A percentile compares a stretch with the other conserved stretches of the same genome.
phyloP scores from a whole-genome alignment of 805 yeast genomes.

The Zygosaccharomyces kombuchaensis region DNA sequence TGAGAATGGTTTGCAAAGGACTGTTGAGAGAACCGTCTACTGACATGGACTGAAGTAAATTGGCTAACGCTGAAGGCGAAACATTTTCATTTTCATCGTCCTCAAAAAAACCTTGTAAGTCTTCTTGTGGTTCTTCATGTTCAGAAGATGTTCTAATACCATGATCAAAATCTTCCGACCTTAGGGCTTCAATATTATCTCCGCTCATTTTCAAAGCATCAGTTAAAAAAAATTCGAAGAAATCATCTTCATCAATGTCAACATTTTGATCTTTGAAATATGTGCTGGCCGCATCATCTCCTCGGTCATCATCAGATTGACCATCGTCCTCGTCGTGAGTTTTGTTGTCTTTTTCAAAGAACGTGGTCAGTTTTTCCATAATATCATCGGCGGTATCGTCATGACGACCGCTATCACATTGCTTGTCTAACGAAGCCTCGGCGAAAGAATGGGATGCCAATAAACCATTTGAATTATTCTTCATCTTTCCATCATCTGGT shows the following conservation, averaged over 20 bases:
- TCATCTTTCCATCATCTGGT: background rate
- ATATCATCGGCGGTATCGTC: constrained; percentile 14
- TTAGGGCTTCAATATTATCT: constrained; percentile 41
- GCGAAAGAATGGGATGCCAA: background rate
- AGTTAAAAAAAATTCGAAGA: constrained; percentile 57
- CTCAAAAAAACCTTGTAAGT: constrained; percentile 6
- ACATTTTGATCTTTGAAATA: constrained; percentile 35
- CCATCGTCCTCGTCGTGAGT: constrained; percentile 1
- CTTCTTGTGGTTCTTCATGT: constrained; percentile 2
- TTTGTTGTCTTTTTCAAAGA: constrained; percentile 6
- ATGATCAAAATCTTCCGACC: constrained; percentile 12
- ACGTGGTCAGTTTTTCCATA: constrained; percentile 9
- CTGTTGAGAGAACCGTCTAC: constrained; percentile 14
- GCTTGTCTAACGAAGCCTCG: background rate
- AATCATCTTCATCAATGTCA: constrained; percentile 62
- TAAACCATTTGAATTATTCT: background rate
- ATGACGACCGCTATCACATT: background rate
- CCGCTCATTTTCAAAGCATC: constrained; percentile 49
- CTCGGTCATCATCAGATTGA: constrained; percentile 15
- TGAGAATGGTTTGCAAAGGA: constrained; percentile 14
- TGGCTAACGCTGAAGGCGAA: constrained; percentile 8
- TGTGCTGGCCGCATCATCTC: constrained; percentile 27
- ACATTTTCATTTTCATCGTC: background rate
- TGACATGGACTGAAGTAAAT: constrained; percentile 12
- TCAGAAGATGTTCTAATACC: background rate